Evolutionary conservation across 345 rosid genomes (phyloP).

Genomic region (Dipteronia sinensis): DNA sequence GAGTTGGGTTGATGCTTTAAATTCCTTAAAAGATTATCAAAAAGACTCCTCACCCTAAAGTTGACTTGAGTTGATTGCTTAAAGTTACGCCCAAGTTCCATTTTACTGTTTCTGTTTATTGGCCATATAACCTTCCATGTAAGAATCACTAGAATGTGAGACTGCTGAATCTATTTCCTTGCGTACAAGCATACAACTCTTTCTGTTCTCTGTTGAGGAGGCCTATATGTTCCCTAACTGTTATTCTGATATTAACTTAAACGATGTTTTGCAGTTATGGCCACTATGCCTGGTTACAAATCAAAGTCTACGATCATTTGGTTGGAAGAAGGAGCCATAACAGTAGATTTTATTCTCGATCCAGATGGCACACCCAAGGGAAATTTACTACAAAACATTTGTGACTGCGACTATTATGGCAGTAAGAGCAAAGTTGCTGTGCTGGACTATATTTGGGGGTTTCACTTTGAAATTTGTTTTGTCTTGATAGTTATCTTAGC

Average conservation of each 20-base stretch:
- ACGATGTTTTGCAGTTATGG: slow-evolving; percentile 50
- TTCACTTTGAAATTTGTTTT: slow-evolving; percentile 52
- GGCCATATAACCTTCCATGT: neutral
- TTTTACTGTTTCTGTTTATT: neutral
- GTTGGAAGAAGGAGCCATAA: slow-evolving; percentile 63
- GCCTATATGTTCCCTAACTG: neutral
- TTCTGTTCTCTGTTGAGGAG: neutral
- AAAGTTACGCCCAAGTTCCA: neutral
- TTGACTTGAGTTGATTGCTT: too few species aligned
- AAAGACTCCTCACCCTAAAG: too few species aligned
- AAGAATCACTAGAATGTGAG: neutral
- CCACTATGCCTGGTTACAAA: slow-evolving; percentile 71
- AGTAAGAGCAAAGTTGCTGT: slow-evolving; percentile 31
- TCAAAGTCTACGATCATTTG: slow-evolving; percentile 61
- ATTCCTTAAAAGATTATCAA: too few species aligned
- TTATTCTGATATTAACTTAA: slow-evolving; percentile 7
- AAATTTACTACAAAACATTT: slow-evolving; percentile 35
- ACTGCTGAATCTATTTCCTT: neutral
- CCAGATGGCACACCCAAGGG: slow-evolving; percentile 46
- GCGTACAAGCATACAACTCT: neutral
- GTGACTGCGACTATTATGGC: slow-evolving; percentile 43
- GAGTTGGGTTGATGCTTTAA: too few species aligned
- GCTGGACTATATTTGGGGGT: slow-evolving; percentile 36
- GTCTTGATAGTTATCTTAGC: slow-evolving; percentile 44
- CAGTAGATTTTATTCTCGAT: slow-evolving; percentile 76